phyloP scores from a whole-genome alignment of 208 protist species.

The Trypanosoma platydactyli region DNA sequence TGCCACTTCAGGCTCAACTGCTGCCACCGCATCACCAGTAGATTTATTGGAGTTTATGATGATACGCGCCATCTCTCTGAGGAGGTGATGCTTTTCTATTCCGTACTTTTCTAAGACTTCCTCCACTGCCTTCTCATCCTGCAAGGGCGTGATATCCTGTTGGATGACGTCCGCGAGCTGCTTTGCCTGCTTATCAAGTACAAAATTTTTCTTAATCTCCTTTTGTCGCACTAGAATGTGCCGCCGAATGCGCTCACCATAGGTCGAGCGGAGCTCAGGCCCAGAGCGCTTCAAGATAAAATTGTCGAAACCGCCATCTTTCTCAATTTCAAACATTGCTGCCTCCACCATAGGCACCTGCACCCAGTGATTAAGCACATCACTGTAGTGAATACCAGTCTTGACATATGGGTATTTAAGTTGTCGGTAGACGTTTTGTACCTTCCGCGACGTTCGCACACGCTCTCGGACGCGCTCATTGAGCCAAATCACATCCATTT shows the following conservation, averaged over 20 bases:
- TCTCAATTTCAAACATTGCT: slow-evolving; percentile 87
- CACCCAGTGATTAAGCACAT: slow-evolving; percentile 89
- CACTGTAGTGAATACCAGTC: slow-evolving; percentile 88
- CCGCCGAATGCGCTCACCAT: slow-evolving; percentile 85
- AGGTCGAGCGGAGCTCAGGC: slow-evolving; percentile 83
- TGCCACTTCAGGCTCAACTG: not conserved
- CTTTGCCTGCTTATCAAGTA: slow-evolving; percentile 77
- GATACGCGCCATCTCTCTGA: slow-evolving; percentile 53
- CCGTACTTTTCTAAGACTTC: slow-evolving; percentile 79
- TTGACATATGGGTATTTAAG: slow-evolving; percentile 90
- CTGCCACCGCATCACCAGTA: not conserved
- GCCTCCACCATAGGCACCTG: slow-evolving; percentile 91
- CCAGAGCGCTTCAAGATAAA: slow-evolving; percentile 86
- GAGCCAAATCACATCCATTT: slow-evolving; percentile 92
- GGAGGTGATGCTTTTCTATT: slow-evolving; percentile 63
- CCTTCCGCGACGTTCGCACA: slow-evolving; percentile 83
- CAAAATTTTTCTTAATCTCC: slow-evolving; percentile 91
- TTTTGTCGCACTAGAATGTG: slow-evolving; percentile 89
- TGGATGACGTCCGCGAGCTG: slow-evolving; percentile 53
- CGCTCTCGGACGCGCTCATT: slow-evolving; percentile 89
- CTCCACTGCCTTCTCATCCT: slow-evolving; percentile 55
- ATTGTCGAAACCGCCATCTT: slow-evolving; percentile 89
- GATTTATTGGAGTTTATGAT: not conserved
- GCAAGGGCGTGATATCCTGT: slow-evolving; percentile 41
- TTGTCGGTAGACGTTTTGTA: slow-evolving; percentile 89